Conservation (phyloP, 176 grass and related monocot species). For the Oryza glumipatula region DNA sequence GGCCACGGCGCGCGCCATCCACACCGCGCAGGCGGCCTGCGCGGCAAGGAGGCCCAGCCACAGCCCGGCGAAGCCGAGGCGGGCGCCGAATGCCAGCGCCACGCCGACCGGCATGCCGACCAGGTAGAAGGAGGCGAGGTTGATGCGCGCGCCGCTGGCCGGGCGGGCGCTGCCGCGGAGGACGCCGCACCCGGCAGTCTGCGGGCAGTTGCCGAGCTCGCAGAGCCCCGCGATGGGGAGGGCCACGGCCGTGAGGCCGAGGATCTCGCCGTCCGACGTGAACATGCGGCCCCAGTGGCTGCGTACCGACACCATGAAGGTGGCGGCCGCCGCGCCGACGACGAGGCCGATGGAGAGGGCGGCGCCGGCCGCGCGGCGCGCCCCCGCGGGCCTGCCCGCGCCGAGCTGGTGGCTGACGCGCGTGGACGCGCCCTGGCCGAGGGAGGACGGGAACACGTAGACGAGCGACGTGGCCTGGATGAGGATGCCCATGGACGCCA, state of each 20-base stretch:
- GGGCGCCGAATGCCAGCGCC: conserved; percentile 56
- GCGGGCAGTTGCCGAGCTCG: conserved; percentile 96
- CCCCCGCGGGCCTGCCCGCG: conserved; percentile 49
- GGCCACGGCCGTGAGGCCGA: conserved; percentile 68
- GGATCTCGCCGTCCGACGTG: conserved; percentile 72
- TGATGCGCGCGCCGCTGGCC: conserved; percentile 74
- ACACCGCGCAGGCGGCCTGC: conserved; percentile 73
- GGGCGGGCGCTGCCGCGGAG: conserved; percentile 85
- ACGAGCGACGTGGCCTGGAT: conserved; percentile 95
- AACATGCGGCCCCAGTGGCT: conserved; percentile 77
- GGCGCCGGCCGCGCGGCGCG: conserved; percentile 56
- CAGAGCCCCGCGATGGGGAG: conserved; percentile 94
- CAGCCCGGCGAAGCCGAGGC: conserved; percentile 81
- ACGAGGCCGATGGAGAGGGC: conserved; percentile 55
- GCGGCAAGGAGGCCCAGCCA: conserved; percentile 93
- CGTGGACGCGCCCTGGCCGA: conserved; percentile 88
- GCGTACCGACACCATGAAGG: conserved; percentile 80
- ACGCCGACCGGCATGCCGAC: conserved; percentile 95
- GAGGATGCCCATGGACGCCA: conserved; percentile 97
- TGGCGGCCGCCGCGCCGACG: conserved; percentile 56
- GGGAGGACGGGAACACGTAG: conserved; percentile 87
- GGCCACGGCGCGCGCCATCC: conserved; percentile 69
- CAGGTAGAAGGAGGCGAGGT: conserved; percentile 91
- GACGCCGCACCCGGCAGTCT: conserved; percentile 91
- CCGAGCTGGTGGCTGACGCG: conserved; percentile 86